phyloP scores from a whole-genome alignment of 2,329 filamentous ascomycete species.

The Hypoxylon sp. region DNA sequence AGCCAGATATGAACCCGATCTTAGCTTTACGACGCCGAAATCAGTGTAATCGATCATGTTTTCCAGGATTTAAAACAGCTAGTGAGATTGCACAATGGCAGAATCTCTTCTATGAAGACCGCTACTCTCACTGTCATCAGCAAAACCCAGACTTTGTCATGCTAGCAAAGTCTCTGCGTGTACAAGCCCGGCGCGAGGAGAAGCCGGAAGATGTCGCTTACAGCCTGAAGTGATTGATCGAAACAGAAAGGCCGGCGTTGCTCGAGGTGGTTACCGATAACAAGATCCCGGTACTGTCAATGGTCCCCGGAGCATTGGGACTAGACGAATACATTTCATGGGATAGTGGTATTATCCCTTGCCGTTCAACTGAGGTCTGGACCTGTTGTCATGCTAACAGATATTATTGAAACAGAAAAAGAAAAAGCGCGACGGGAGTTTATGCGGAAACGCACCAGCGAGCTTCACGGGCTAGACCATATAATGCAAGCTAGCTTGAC shows the following conservation, averaged over 20 bases:
- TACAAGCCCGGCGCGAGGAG: conserved; percentile 78
- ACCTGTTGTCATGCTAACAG: not conserved
- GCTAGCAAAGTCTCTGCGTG: conserved; percentile 89
- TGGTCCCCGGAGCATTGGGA: conserved; percentile 90
- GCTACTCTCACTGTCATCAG: conserved; percentile 93
- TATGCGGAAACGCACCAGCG: not conserved
- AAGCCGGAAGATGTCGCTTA: conserved; percentile 83
- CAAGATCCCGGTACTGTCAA: conserved; percentile 92
- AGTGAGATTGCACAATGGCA: conserved; percentile 94
- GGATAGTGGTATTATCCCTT: conserved; percentile 73
- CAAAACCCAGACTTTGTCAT: conserved; percentile 97
- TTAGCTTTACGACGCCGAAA: not conserved
- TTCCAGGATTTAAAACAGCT: not conserved
- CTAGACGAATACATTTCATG: conserved; percentile 97
- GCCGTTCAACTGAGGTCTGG: not conserved
- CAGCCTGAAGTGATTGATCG: conserved; percentile 88
- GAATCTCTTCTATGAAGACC: conserved; percentile 95
- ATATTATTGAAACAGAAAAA: not conserved
- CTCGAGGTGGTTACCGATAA: conserved; percentile 93
- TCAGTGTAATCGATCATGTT: not conserved
- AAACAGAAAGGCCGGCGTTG: conserved; percentile 88
- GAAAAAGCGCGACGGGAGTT: not conserved
- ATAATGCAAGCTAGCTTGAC: not conserved
- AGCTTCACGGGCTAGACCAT: not conserved
- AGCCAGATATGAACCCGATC: not conserved